Conservation (phyloP, 2,329 filamentous ascomycete genomes). For the Stylonectria norvegica region DNA sequence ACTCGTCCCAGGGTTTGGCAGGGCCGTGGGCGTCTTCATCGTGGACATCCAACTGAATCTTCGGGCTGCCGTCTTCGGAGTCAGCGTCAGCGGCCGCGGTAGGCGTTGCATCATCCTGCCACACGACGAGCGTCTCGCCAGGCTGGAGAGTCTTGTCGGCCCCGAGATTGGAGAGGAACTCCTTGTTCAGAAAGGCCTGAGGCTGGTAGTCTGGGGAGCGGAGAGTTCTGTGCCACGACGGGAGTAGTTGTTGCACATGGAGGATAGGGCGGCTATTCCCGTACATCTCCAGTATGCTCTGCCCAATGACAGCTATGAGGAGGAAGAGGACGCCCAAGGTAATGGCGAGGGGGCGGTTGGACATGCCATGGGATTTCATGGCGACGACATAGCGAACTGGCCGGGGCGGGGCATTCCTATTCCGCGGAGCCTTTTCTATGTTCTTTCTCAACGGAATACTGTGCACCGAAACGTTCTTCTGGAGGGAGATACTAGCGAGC, state of each 20-base stretch:
- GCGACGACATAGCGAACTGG: constrained; percentile 68
- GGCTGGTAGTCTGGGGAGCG: constrained; percentile 25
- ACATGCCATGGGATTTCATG: constrained; percentile 51
- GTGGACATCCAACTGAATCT: constrained; percentile 43
- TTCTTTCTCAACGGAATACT: constrained; percentile 64
- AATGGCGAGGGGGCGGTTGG: constrained; percentile 49
- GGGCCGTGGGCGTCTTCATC: constrained; percentile 46
- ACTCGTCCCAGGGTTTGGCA: constrained; percentile 68
- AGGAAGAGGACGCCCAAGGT: constrained; percentile 56
- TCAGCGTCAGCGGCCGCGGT: constrained; percentile 14
- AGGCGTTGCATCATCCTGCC: constrained; percentile 23
- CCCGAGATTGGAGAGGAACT: constrained; percentile 37
- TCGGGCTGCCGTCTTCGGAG: constrained; percentile 16
- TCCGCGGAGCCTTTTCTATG: constrained; percentile 34
- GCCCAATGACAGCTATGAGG: constrained; percentile 59
- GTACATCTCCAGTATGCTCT: constrained; percentile 61
- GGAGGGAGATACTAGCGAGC: constrained; percentile 77
- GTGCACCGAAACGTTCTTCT: constrained; percentile 76
- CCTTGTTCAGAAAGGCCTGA: constrained; percentile 26
- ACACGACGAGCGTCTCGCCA: constrained; percentile 40
- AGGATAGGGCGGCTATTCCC: constrained; percentile 55
- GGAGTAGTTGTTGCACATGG: constrained; percentile 54
- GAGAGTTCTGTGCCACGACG: constrained; percentile 39
- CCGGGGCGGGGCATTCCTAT: constrained; percentile 40
- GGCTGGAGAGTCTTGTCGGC: constrained; percentile 31